Evolutionary conservation across 768 basidiomycete species (phyloP).

Genomic region (Leccinum disarticulatum): DNA sequence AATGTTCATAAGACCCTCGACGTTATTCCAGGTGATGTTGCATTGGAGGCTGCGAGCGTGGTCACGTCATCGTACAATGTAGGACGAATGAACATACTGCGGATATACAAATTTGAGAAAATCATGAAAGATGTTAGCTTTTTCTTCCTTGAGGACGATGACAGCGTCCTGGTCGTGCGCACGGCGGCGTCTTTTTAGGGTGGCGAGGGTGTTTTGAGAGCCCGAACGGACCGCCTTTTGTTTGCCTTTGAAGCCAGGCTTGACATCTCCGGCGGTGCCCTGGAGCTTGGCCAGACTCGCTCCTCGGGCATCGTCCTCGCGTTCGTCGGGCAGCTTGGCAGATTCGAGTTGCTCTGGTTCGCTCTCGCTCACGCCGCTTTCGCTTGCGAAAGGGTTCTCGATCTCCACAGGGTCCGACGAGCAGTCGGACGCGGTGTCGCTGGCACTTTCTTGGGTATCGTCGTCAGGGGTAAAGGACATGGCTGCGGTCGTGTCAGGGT

Average conservation of each 20-base stretch:
- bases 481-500: conserved; percentile 44
- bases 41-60: conserved; percentile 67
- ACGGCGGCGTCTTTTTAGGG: conserved; percentile 42
- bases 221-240: conserved; percentile 13
- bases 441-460: conserved; percentile 37
- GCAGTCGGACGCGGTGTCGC: conserved; percentile 36
- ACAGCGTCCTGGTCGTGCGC: conserved; percentile 70
- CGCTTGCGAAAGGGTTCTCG: conserved; percentile 36
- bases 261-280: conserved; percentile 24
- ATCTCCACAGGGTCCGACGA: conserved; percentile 40
- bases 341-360: conserved; percentile 32
- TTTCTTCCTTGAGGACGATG: conserved; percentile 88
- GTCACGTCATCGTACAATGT: conserved; percentile 1
- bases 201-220: conserved; percentile 39
- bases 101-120: conserved; percentile 93
- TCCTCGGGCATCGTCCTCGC: conserved; percentile 43
- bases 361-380: conserved; percentile 37
- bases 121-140: conserved; percentile 87
- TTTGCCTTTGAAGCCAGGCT: conserved; percentile 28
- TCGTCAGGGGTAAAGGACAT: conserved; percentile 65
- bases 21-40: conserved; percentile 94
- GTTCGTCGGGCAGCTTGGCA: conserved; percentile 14
- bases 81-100: conserved; percentile 54
- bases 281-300: conserved; percentile 64
- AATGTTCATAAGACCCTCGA: conserved; percentile 87